phyloP scores from a whole-genome alignment of 805 yeast species.

The Brettanomyces anomalus region DNA sequence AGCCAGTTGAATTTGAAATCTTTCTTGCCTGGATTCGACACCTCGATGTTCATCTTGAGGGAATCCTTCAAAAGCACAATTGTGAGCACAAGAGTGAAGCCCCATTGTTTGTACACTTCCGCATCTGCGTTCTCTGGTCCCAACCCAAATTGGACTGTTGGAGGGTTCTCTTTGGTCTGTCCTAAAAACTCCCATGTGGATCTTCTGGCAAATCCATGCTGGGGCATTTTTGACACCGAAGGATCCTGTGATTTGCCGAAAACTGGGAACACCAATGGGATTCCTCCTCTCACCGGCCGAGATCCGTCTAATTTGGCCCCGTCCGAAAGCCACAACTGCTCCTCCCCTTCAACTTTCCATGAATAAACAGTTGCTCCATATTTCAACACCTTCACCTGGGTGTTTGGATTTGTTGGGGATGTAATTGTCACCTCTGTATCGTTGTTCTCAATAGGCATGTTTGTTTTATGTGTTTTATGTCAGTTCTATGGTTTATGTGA shows the following conservation, averaged over 20 bases:
- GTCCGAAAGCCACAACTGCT: slow-evolving; percentile 73
- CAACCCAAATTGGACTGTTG: slow-evolving; percentile 83
- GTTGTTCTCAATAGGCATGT: slow-evolving; percentile 60
- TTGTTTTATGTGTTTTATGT: neutral
- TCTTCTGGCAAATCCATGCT: slow-evolving; percentile 93
- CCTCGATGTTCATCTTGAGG: slow-evolving; percentile 63
- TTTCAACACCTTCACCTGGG: slow-evolving; percentile 61
- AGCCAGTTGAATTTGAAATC: slow-evolving; percentile 85
- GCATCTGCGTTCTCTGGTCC: slow-evolving; percentile 74
- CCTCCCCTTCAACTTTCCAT: slow-evolving; percentile 66
- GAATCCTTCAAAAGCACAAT: slow-evolving; percentile 50
- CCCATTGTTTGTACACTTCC: slow-evolving; percentile 54
- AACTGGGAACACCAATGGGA: slow-evolving; percentile 92
- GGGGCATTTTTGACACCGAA: slow-evolving; percentile 69
- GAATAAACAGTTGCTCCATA: slow-evolving; percentile 86
- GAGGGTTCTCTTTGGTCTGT: slow-evolving; percentile 58
- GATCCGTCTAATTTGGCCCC: slow-evolving; percentile 86
- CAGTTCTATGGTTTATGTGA: neutral
- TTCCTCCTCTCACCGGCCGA: slow-evolving; percentile 94
- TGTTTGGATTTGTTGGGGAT: slow-evolving; percentile 40
- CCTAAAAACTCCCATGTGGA: slow-evolving; percentile 93
- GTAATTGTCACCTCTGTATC: slow-evolving; percentile 54
- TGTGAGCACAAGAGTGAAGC: slow-evolving; percentile 66
- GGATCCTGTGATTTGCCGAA: slow-evolving; percentile 63
- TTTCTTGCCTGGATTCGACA: slow-evolving; percentile 58